Base-by-base conservation (phyloP, 2,329 filamentous ascomycete genomes). In the Sporothrix humicola region DNA sequence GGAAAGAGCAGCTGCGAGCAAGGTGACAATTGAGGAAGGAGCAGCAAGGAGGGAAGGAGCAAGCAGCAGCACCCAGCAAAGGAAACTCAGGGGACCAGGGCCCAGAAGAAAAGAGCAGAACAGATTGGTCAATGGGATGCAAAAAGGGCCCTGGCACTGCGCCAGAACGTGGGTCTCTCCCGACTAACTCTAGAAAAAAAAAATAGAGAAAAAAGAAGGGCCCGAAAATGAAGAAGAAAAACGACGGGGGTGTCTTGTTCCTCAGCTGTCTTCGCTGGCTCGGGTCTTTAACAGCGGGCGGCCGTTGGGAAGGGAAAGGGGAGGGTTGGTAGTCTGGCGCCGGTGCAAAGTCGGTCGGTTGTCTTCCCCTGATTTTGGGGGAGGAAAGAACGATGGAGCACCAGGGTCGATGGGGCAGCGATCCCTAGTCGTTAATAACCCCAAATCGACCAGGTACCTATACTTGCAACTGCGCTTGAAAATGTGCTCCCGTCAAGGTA, bases 81-180 rank as follows among this genome's bases (percentile, higher is more conserved):
- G 54, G 44, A 54, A 50, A 59, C 23, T n/a, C 50, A 70, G 69
- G 56, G 59, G 48, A 66, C 58, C 58, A 54, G 69, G 61, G 31
- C 17, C 59, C 52, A 73, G 71, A 65, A 73, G 23, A 58, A 73
- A 73, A 20, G 68, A 52, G 61, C 42, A 31, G 20, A 48, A 68
- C 13, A 56, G 73, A 74, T 72, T 74, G 73, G 73, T 69, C 73
- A 74, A 69, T 72, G 69, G 69, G 56, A 23, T 54, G 26, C 23
- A 10, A 42, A 48, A 48, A 48, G 58, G 52, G 52, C 61, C 59
- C 71, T 66, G 58, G 5, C 54, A 4, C 66, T 54, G 66, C 54
- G 31, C 48, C 56, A 59, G 48, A 73, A 46, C 59, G 52, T 72
- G 61, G 69, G 73, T 70, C 69, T 17, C 63, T 73, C 20, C 23